phyloP scores from a whole-genome alignment of 2,329 filamentous ascomycete genomes.

The Monosporascus sp. region DNA sequence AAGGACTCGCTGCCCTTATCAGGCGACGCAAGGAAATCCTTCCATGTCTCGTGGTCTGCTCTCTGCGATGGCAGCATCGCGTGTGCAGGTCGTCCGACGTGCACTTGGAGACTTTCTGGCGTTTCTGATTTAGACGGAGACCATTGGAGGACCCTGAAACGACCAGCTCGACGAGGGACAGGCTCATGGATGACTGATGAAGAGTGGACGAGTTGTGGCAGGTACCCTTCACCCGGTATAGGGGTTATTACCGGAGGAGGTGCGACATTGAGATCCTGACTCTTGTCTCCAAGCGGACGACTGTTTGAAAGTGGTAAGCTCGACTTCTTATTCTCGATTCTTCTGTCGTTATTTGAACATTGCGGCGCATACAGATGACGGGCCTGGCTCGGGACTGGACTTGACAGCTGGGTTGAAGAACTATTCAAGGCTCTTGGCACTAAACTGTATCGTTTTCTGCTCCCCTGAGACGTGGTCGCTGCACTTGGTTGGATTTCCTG shows the following conservation, averaged over 20 bases:
- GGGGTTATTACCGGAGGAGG: background rate
- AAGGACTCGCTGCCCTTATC: background rate
- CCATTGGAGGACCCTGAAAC: conserved; percentile 19
- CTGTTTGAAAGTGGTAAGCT: background rate
- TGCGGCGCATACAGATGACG: conserved; percentile 2
- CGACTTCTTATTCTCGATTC: background rate
- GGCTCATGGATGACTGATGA: conserved; percentile 22
- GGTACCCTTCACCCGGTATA: background rate
- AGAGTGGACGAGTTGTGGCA: conserved; percentile 14
- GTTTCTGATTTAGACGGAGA: conserved; percentile 17
- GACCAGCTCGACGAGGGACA: conserved; percentile 15
- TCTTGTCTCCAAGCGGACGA: background rate
- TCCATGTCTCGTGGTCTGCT: conserved; percentile 18
- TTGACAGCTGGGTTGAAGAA: conserved; percentile 7
- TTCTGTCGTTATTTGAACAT: background rate
- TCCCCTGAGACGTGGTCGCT: conserved; percentile 10
- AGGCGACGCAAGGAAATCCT: conserved; percentile 10
- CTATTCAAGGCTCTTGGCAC: conserved; percentile 3
- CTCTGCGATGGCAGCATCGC: conserved; percentile 15
- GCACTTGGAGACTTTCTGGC: conserved; percentile 20
- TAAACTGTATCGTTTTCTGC: conserved; percentile 12
- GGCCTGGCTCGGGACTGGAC: conserved; percentile 9
- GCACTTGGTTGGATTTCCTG: conserved; percentile 24
- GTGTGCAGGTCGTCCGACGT: conserved; percentile 15
- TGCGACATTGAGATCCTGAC: no score